Percentiles rank a stretch among this genome's conserved stretches.
These are phyloP conservation scores for Datisca glomerata DNA, from an alignment of 306 rosid species.

Conservation along the genomic window DNA sequence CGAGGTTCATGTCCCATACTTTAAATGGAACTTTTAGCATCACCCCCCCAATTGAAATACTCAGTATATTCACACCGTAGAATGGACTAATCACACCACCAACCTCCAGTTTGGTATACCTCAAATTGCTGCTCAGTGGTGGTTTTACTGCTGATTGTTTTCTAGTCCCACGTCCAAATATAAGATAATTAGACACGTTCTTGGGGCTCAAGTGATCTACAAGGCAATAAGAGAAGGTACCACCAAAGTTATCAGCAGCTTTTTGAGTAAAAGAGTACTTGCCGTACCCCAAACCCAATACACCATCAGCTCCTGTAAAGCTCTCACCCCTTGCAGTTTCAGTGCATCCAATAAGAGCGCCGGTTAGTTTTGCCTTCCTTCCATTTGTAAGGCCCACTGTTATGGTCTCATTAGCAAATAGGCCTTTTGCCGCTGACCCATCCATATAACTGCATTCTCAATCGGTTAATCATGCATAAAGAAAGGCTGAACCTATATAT, in stretches of 20 bases:
- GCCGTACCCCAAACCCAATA: constrained; percentile 49
- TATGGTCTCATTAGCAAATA: constrained; percentile 55
- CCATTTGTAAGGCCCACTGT: constrained; percentile 35
- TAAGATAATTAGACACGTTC: constrained; percentile 33
- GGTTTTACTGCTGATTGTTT: neutral
- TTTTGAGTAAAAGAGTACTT: constrained; percentile 27
- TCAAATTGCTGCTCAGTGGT: constrained; percentile 1
- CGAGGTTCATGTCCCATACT: constrained; percentile 27
- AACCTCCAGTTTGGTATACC: constrained; percentile 24
- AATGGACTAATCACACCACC: constrained; percentile 6
- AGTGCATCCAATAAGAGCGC: constrained; percentile 64
- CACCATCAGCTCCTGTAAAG: constrained; percentile 38
- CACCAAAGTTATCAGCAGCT: constrained; percentile 26
- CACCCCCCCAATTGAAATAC: constrained; percentile 31
- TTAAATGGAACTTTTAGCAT: constrained; percentile 33
- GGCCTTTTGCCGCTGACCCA: constrained; percentile 43
- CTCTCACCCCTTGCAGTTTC: constrained; percentile 8
- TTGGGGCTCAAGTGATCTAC: constrained; percentile 53
- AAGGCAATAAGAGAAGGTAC: constrained; percentile 67
- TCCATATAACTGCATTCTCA: constrained; percentile 51
- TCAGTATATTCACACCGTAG: constrained; percentile 35
- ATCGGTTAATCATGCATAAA: no score
- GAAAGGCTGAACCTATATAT: no score
- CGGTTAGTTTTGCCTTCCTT: constrained; percentile 14
- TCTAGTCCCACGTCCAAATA: constrained; percentile 25